These are phyloP conservation scores for Tulasnella sp. DNA, from an alignment of 768 basidiomycete species.

Conservation along the genomic window DNA sequence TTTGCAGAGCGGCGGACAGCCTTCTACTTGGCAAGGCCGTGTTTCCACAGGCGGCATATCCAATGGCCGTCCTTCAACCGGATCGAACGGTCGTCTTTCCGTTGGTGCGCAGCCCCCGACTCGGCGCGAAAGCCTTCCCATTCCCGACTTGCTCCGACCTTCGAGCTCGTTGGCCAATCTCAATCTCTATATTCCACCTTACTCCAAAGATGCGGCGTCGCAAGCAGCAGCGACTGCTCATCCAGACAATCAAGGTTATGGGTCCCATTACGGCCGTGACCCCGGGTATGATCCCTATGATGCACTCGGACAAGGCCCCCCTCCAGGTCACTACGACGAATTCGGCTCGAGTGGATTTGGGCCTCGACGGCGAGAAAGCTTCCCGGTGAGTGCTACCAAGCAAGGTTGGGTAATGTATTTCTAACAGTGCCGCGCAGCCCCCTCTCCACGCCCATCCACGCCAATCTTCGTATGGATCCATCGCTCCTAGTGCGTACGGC, in stretches of 20 bases:
- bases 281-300: conserved; percentile 37
- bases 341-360: conserved; percentile 50
- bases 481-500: conserved; percentile 16
- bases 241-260: conserved; percentile 1
- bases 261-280: conserved; percentile 54
- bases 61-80: neutral
- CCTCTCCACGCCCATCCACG: conserved; percentile 9
- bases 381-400: conserved; percentile 47
- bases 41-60: neutral
- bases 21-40: neutral
- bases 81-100: neutral
- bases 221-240: conserved; percentile 1
- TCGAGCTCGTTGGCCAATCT: conserved; percentile 59
- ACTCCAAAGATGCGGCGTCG: conserved; percentile 8
- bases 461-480: conserved; percentile 25
- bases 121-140: neutral
- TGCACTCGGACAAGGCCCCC: neutral
- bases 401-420: neutral
- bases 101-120: neutral
- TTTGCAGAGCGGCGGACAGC: conserved; percentile 29
- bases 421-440: neutral
- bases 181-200: conserved; percentile 65
- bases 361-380: conserved; percentile 52
- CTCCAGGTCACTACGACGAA: conserved; percentile 53
- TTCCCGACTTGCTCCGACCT: conserved; percentile 58